A percentile compares a stretch with the other conserved stretches of the same genome.
Conservation (phyloP, 805 yeast species). For the Yamadazyma olivae region DNA sequence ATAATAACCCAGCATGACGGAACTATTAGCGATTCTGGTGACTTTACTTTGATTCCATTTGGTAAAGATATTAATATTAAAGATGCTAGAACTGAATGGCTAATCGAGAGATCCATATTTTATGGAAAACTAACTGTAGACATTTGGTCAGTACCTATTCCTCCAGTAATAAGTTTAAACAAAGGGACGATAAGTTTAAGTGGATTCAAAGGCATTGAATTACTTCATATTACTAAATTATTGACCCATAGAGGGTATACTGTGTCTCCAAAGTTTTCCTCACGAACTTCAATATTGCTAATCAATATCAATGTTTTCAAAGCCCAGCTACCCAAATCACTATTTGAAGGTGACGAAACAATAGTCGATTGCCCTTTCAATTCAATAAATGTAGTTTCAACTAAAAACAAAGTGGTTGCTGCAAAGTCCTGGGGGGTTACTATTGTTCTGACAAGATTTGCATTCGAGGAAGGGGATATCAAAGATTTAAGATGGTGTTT, state of each 20-base stretch:
- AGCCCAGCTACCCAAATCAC: conserved; percentile 37
- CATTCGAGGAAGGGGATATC: conserved; percentile 32
- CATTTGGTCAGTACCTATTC: conserved; percentile 58
- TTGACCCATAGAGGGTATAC: conserved; percentile 52
- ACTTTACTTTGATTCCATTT: conserved; percentile 12
- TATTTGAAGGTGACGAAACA: conserved; percentile 24
- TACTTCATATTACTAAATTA: conserved; percentile 66
- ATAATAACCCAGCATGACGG: conserved; percentile 51
- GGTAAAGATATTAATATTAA: conserved; percentile 10
- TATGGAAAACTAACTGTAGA: conserved; percentile 50
- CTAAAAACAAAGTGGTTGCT: conserved; percentile 54
- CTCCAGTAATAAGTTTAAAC: neutral
- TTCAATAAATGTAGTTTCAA: conserved; percentile 37
- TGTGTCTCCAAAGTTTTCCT: conserved; percentile 46
- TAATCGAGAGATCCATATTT: conserved; percentile 68
- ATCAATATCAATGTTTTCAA: conserved; percentile 49
- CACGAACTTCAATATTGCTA: conserved; percentile 54
- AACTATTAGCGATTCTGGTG: conserved; percentile 6
- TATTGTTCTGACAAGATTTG: conserved; percentile 50
- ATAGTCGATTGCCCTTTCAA: conserved; percentile 32
- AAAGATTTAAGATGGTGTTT: conserved; percentile 53
- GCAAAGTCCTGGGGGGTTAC: conserved; percentile 59
- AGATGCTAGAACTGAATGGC: conserved; percentile 66
- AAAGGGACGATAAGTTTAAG: conserved; percentile 49
- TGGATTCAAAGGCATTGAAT: conserved; percentile 78